A percentile compares a stretch with the other conserved stretches of the same genome.
These are phyloP conservation scores for Gypsophila paniculata DNA, from an alignment of 179 eudicot genomes.

Conservation along the genomic window DNA sequence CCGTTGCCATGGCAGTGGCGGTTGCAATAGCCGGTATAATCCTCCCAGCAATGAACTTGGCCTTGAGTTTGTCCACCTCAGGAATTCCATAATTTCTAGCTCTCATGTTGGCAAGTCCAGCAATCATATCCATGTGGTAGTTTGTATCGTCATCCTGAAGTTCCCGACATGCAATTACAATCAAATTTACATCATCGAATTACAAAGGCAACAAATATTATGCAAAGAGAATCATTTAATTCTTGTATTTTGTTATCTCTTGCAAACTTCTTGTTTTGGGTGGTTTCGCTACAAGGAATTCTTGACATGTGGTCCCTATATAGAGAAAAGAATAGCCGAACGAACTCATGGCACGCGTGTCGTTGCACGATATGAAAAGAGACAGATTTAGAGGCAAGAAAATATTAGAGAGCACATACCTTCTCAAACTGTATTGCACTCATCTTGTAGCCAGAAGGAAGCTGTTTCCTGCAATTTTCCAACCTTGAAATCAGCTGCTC, in stretches of 20 bases:
- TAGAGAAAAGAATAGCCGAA: too few relatives aligned
- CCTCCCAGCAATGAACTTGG: slow-evolving; percentile 89
- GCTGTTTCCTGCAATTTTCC: slow-evolving; percentile 40
- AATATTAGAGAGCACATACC: slow-evolving; percentile 37
- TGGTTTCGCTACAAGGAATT: too few relatives aligned
- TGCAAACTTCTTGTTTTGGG: too few relatives aligned
- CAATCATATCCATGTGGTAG: slow-evolving; percentile 88
- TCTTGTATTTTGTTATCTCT: too few relatives aligned
- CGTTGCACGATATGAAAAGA: neutral
- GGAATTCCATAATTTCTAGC: slow-evolving; percentile 85
- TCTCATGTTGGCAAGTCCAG: slow-evolving; percentile 96
- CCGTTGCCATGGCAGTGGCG: slow-evolving; percentile 48
- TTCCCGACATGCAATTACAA: neutral
- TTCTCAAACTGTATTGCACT: slow-evolving; percentile 87
- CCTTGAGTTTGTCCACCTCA: slow-evolving; percentile 89
- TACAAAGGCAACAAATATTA: too few relatives aligned
- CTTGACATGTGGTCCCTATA: too few relatives aligned
- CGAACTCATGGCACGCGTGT: too few relatives aligned
- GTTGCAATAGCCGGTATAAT: slow-evolving; percentile 94
- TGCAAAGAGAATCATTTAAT: too few relatives aligned
- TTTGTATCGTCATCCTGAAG: slow-evolving; percentile 90
- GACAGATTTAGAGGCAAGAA: neutral
- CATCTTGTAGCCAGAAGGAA: slow-evolving; percentile 65
- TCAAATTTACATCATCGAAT: too few relatives aligned
- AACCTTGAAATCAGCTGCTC: slow-evolving; percentile 54